Base-by-base conservation (phyloP, 179 eudicot genomes). In the Spinacia oleracea region DNA sequence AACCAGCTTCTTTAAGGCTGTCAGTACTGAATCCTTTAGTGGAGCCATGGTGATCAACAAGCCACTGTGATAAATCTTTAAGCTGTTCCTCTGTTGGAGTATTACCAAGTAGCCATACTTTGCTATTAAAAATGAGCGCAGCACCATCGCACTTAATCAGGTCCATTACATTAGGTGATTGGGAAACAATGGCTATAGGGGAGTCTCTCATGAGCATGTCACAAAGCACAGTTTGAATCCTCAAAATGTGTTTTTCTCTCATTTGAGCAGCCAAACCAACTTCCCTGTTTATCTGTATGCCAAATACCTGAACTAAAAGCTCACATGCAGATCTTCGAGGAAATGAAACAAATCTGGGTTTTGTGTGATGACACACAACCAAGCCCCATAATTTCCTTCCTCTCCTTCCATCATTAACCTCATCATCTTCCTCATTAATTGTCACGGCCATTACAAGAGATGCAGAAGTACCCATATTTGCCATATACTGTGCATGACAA, bases 141-240 rank as follows among this genome's bases (percentile, higher is more conserved):
- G 93, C 96, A 67, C 98, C 98, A 62, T 93, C 96, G 75, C 97
- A 93, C 73, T 84, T 92, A 0, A 93, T 97, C 70, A 93, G 89
- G 83, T 93, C 97, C 96, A 89, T 89, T 56, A 92, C 92, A 74
- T 91, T 93, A 58, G 98, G 98, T 5, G 97, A 87, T 75, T 91
- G 93, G 76, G 90, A 90, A 66, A 93, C 50, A 48, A 92, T 90
- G 50, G 93, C 90, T 51, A 87, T 70, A 0, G 93, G 96, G 50
- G 96, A 89, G 63, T 89, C 91, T 84, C 98, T 92, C 85, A 93
- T 77, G 34, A 93, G 89, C 98, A 93, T 92, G 83, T 92, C 97
- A 70, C 98, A 92, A 9, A 92, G 95, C 75, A 93, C 89, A 21
- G 93, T 88, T 73, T 93, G 98, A 51, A 89, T 90, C 82, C 66